These are phyloP conservation scores for Penicillium manginii DNA, from an alignment of 495 filamentous ascomycete species.

Conservation along the genomic window DNA sequence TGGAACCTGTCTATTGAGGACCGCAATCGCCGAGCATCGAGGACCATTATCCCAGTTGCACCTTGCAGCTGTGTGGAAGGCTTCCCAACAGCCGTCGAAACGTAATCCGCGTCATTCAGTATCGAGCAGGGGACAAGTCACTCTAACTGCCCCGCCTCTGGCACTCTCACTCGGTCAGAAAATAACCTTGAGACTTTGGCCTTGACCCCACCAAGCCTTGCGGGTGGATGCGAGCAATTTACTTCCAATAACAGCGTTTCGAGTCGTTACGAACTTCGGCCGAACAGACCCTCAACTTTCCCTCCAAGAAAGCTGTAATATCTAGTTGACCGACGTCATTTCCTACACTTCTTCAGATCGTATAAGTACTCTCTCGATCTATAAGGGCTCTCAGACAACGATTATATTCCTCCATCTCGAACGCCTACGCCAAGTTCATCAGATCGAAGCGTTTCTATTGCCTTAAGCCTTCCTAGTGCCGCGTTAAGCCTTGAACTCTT, in stretches of 20 bases:
- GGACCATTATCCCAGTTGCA: constrained; percentile 1
- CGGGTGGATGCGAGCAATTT: background rate
- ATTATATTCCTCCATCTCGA: background rate
- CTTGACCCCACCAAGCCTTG: background rate
- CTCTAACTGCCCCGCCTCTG: background rate
- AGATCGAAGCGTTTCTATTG: constrained; percentile 1
- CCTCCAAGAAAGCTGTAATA: constrained; percentile 6
- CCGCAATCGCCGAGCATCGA: constrained; percentile 8
- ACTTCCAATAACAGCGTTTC: background rate
- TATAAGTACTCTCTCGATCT: background rate
- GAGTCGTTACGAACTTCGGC: constrained; percentile 11
- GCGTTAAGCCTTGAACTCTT: constrained; percentile 13
- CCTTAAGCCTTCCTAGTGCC: background rate
- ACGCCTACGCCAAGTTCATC: constrained; percentile 1
- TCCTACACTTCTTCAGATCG: constrained; percentile 12
- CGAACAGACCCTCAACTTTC: constrained; percentile 10
- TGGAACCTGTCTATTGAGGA: constrained; percentile 8
- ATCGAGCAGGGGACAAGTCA: no score
- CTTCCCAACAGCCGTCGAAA: no score
- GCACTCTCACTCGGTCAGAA: background rate
- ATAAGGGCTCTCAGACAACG: constrained; percentile 3
- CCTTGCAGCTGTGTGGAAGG: background rate
- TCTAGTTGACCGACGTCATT: constrained; percentile 6
- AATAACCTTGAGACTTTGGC: constrained; percentile 5
- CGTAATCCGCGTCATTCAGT: no score